Evolutionary conservation across 257 asterid genomes (phyloP), one percentile per base, ranked within the genome.

Genomic region (Jaltomata sinuosa): DNA sequence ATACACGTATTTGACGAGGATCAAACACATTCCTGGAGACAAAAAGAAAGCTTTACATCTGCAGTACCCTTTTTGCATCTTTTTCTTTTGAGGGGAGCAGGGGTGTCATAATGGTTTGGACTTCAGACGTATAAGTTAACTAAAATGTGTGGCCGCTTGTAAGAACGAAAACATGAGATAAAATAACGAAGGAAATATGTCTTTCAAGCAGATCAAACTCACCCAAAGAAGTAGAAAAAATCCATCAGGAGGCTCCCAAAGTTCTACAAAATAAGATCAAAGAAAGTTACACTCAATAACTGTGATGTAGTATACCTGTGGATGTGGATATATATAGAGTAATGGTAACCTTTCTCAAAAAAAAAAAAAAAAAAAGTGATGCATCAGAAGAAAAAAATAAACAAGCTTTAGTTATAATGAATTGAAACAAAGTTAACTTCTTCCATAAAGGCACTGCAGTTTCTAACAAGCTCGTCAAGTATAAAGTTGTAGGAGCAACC

Each of bases 181-280:
- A 67, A 85, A 69, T 85, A 45, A 36, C n/a, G 31, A 82, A 61
- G 71, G 82, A 47, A 68, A 54, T 83, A 54, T 2, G 50, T 38
- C 59, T 50, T 40, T 25, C 71, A 21, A 74, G 31, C 82, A 78
- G 76, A 57, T 82, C 79, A 84, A 84, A 88, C 99, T 91, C 91
- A 96, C 99, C 99, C 99, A 71, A 94, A 96, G 93, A 97, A 97
- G 90, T 93, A 97, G 85, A 97, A 92, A 87, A 97, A 97, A 89
- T 97, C 99, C 98, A 95, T 94, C 89, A 97, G 91, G 86, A 97
- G 99, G 90, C 97, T 92, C 86, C 99, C 99, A 84, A 85, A 93
- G 86, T 91, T 97, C 99, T 96, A 84, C 86, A 79, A 79, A 87
- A 84, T 27, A 10, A 83, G 32, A 79, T 80, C 80, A 76, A 64